Evolutionary conservation across 2,329 filamentous ascomycete species (phyloP).

Genomic region (Ophiocordyceps camponoti-saundersi): DNA sequence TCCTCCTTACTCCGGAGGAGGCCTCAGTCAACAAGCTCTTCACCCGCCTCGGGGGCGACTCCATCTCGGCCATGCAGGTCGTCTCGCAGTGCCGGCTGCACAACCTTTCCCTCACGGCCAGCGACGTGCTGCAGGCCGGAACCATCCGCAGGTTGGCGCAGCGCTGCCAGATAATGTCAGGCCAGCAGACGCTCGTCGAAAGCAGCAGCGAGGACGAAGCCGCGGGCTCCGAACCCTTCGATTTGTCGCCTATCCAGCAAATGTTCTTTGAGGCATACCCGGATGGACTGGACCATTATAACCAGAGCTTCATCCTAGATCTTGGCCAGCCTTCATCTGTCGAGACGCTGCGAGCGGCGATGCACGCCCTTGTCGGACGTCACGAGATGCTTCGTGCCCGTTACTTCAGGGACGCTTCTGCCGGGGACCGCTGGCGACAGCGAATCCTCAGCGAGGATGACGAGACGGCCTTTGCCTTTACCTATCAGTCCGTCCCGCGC

Average conservation of each 20-base stretch:
- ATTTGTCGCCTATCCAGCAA: constrained; percentile 25
- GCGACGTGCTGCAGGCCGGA: constrained; percentile 13
- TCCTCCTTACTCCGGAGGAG: constrained; percentile 15
- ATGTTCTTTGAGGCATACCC: constrained; percentile 20
- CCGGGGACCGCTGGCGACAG: constrained; percentile 6
- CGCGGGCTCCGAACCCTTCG: constrained; percentile 13
- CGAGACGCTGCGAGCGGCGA: constrained; percentile 5
- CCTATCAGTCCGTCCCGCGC: background rate
- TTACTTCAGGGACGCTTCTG: constrained; percentile 5
- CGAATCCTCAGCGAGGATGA: constrained; percentile 5
- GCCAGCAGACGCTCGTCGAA: background rate
- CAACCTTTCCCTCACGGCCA: constrained; percentile 12
- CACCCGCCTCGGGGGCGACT: constrained; percentile 23
- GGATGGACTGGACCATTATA: constrained; percentile 18
- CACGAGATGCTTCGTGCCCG: constrained; percentile 20
- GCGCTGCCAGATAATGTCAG: background rate
- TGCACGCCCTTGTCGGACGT: constrained; percentile 10
- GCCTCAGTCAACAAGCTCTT: constrained; percentile 17
- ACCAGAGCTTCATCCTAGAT: constrained; percentile 24
- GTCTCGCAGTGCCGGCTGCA: constrained; percentile 18
- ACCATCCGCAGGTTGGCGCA: constrained; percentile 11
- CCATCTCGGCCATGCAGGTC: constrained; percentile 24
- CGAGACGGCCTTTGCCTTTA: constrained; percentile 1
- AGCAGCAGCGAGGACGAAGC: constrained; percentile 1
- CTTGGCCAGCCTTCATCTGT: constrained; percentile 7